Conservation (phyloP, 495 filamentous ascomycete genomes). For the Hyaloscypha variabilis region DNA sequence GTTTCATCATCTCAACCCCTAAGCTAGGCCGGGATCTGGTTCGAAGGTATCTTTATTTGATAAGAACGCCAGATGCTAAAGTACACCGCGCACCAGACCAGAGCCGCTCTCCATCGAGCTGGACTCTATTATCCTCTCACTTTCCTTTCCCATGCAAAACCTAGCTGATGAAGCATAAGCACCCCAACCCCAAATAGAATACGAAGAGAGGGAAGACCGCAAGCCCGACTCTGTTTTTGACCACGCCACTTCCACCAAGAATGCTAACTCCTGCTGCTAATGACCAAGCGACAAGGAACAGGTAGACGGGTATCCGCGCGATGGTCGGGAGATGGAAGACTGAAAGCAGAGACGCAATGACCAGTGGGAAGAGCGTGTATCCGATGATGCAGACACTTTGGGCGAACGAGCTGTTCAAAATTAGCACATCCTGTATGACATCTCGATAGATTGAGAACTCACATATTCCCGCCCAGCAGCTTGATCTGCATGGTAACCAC, state of each 20-base stretch:
- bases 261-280: slow-evolving; percentile 95
- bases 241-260: slow-evolving; percentile 89
- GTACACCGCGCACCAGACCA: background rate
- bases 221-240: slow-evolving; percentile 91
- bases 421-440: slow-evolving; percentile 18
- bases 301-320: slow-evolving; percentile 84
- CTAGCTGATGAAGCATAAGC: slow-evolving; percentile 93
- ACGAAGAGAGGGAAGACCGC: slow-evolving; percentile 94
- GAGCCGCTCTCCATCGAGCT: background rate
- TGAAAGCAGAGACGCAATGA: slow-evolving; percentile 88
- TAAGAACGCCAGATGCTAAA: background rate
- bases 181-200: slow-evolving; percentile 93
- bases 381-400: slow-evolving; percentile 97
- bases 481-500: slow-evolving; percentile 99
- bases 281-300: slow-evolving; percentile 86
- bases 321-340: slow-evolving; percentile 77
- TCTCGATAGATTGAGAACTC: slow-evolving; percentile 44
- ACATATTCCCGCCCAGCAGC: slow-evolving; percentile 97
- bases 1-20: background rate
- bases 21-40: background rate
- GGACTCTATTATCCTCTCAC: background rate
- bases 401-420: slow-evolving; percentile 78
- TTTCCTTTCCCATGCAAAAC: background rate
- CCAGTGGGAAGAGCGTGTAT: slow-evolving; percentile 97
- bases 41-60: background rate